Conservation (phyloP, 495 filamentous ascomycete species). For the Xylaria grammica region DNA sequence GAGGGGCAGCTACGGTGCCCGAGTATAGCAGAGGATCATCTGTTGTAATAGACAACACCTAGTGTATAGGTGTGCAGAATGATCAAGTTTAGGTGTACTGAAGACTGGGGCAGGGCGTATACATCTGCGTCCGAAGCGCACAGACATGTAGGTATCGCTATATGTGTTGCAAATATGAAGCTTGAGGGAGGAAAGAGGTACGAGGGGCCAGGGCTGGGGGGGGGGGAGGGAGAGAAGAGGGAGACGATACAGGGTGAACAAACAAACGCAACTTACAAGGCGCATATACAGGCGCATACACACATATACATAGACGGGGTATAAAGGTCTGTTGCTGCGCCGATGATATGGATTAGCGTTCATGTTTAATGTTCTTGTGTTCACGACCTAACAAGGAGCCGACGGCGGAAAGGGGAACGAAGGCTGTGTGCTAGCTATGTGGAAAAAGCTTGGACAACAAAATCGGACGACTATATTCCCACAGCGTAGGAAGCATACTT, state of each 20-base stretch:
- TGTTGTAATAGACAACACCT: neutral
- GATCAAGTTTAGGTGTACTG: too few species aligned
- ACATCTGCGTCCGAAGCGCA: neutral
- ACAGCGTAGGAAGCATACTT: too few species aligned
- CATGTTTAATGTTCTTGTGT: neutral
- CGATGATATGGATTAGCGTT: neutral
- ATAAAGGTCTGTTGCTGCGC: neutral
- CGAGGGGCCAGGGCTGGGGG: neutral
- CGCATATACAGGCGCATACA: neutral
- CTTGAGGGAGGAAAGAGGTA: neutral
- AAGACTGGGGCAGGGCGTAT: neutral
- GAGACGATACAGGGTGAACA: too few species aligned
- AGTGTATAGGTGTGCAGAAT: neutral
- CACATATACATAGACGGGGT: neutral
- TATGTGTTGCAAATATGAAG: too few species aligned
- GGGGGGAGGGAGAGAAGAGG: neutral
- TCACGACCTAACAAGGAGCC: too few species aligned
- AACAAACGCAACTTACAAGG: conserved; percentile 10
- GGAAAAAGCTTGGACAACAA: too few species aligned
- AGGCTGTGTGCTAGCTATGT: too few species aligned
- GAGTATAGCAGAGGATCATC: neutral
- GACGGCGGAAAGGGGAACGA: too few species aligned
- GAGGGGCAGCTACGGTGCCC: neutral
- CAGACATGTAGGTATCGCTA: neutral
- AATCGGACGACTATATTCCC: neutral